Base-by-base conservation (phyloP, 257 asterid genomes). In the Striga asiatica region DNA sequence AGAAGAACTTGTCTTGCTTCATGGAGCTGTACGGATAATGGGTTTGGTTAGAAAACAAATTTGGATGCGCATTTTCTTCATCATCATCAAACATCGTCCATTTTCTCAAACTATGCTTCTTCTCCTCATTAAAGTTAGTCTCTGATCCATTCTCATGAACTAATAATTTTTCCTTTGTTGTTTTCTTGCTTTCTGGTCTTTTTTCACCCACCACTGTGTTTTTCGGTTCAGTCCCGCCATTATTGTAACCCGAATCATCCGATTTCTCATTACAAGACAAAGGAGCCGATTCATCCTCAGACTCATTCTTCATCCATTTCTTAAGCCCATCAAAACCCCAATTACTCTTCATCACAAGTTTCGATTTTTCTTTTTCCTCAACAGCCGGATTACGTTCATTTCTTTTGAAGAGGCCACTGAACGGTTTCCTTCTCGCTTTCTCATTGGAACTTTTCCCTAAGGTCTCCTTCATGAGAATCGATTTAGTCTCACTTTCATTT, bases 241-340 rank as follows among this genome's bases (percentile, higher is more conserved):
- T n/a, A n/a, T n/a, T 45, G 53, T 72, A 64, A 53, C 28, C 24
- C 50, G 62, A 69, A 42, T 56, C 66, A 22, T 81, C 80, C 11
- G 91, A 80, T 70, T 80, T 89, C 51, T 76, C 88, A 56, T 32
- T 42, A 18, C 70, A 74, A 21, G 95, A 80, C 69, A 83, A 31
- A 1, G 89, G 93, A 38, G 74, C 78, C 6, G 76, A 83, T 79
- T 85, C 95, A 18, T 89, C 88, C 35, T 76, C 85, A 2, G 71
- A 27, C 11, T 77, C 81, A 35, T 31, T 74, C 60, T 76, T 89
- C 81, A 69, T 89, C 95, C 94, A 89, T 68, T 79, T 89, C 84
- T 70, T 83, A 29, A 89, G 76, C 41, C 92, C 89, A 62, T 84
- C 93, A 66, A 82, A 79, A 6, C 94, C 88, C 95, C 87, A 81